phyloP scores from a whole-genome alignment of 208 protist species.

The Acanthamoeba quina region DNA sequence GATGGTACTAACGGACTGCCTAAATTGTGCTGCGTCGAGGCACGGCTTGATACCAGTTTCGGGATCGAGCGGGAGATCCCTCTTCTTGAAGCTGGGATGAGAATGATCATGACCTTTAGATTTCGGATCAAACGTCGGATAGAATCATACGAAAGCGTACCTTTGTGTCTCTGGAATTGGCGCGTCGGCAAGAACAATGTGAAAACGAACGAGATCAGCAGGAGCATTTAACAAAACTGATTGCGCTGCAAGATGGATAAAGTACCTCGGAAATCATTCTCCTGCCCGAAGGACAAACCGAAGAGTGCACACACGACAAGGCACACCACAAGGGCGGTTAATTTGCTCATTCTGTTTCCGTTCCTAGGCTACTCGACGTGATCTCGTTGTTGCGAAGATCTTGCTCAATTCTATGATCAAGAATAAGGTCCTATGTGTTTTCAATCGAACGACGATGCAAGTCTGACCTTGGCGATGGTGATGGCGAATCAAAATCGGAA shows the following conservation, averaged over 20 bases:
- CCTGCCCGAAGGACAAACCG: constrained; percentile 12
- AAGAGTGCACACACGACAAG: constrained; percentile 4
- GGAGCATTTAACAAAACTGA: neutral
- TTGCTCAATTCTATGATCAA: neutral
- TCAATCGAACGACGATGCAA: too few relatives aligned
- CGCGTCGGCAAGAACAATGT: neutral
- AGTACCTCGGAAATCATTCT: constrained; percentile 55
- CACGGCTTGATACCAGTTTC: neutral
- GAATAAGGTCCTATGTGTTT: too few relatives aligned
- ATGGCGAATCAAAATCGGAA: neutral
- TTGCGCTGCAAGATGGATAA: neutral
- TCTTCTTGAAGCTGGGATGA: neutral
- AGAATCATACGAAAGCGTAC: neutral
- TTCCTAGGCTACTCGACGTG: neutral
- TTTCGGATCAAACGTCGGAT: too few relatives aligned
- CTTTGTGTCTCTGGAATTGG: neutral
- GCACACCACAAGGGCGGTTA: constrained; percentile 11
- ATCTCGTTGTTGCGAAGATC: neutral
- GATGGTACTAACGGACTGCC: neutral
- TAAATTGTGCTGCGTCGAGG: neutral
- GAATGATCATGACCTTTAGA: neutral
- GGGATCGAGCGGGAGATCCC: neutral
- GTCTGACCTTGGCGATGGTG: too few relatives aligned
- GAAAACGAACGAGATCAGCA: neutral
- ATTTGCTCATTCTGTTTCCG: neutral